Base-by-base conservation (phyloP, 331 rosid genomes). In the Quercus phellos region DNA sequence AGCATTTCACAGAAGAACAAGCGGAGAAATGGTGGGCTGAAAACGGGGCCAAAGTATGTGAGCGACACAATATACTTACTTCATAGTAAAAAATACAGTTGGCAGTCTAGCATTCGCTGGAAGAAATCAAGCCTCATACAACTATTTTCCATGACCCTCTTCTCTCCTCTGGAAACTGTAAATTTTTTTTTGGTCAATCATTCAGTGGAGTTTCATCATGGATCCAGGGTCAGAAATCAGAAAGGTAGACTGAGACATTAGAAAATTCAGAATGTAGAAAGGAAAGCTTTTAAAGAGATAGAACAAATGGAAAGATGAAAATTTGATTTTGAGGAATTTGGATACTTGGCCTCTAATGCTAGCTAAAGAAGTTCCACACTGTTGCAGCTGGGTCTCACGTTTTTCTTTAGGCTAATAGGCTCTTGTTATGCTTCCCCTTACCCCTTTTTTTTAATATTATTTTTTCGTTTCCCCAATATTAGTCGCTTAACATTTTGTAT, bases 1-100 rank as follows among this genome's bases (percentile, higher is more conserved):
- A 78, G 85, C 93, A 91, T 85, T 94, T 92, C 81, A 88, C 96
- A 0, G 91, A 90, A 90, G 91, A 85, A 70, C 81, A 88, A 81
- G 97, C 98, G 24, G 96, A 91, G 38, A 87, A 81, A 74, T 94
- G 99, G 99, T 94, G 99, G 99, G 81, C 94, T 55, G 94, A 94
- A 87, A 84, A 92, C 63, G 94, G 91, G 29, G 63, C 84, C 51
- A 88, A 75, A 84, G 85, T 92, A 46, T 87, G 91, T 58, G 93
- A 92, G 80, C 91, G 86, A 71, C 87, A 85, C 86, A 88, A 81
- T 43, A 55, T 90, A 82, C 82, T 72, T 78, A 75, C 84, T 82
- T 68, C 84, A 21, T 88, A 84, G 79, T 80, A 75, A 78, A 38
- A 71, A 38, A 71, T 68, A 46, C 34, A 59, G 34, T 11, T 11